Conservation (phyloP, 2,329 filamentous ascomycete genomes). For the Aspergillus sojae region DNA sequence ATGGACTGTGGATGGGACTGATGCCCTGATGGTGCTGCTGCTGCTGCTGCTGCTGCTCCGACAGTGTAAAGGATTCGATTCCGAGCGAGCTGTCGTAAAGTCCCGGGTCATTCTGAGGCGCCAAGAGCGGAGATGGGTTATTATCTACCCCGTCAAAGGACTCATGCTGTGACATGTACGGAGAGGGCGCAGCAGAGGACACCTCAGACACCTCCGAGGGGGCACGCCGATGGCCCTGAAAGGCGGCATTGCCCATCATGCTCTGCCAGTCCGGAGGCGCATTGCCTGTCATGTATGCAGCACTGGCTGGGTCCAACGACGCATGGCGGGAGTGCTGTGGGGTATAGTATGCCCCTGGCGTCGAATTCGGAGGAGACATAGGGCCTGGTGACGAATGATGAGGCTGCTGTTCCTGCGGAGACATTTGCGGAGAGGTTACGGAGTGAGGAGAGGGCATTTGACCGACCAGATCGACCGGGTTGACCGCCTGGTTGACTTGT, state of each 20-base stretch:
- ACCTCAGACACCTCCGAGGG: slow-evolving; percentile 94
- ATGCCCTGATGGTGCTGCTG: slow-evolving; percentile 47
- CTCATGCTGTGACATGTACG: slow-evolving; percentile 76
- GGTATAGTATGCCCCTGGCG: slow-evolving; percentile 54
- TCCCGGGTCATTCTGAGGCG: slow-evolving; percentile 68
- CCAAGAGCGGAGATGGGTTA: slow-evolving; percentile 78
- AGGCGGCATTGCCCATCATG: slow-evolving; percentile 59
- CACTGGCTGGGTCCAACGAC: slow-evolving; percentile 63
- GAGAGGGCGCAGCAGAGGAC: slow-evolving; percentile 81
- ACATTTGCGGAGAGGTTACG: slow-evolving; percentile 60
- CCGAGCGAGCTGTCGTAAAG: slow-evolving; percentile 78
- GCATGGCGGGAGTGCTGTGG: slow-evolving; percentile 61
- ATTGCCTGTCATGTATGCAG: slow-evolving; percentile 58
- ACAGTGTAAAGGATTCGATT: slow-evolving; percentile 79
- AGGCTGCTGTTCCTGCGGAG: slow-evolving; percentile 54
- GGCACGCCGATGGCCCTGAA: slow-evolving; percentile 78
- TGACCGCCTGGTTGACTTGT: slow-evolving; percentile 46
- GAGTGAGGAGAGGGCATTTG: slow-evolving; percentile 52
- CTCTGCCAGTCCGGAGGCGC: slow-evolving; percentile 60
- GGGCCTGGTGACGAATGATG: slow-evolving; percentile 57
- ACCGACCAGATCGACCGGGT: slow-evolving; percentile 50
- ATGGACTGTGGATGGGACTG: slow-evolving; percentile 72
- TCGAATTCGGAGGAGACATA: slow-evolving; percentile 58
- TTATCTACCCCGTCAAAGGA: slow-evolving; percentile 73
- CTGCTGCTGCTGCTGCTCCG: slow-evolving; percentile 61